A percentile compares a stretch with the other conserved stretches of the same genome.
Conservation (phyloP, 805 yeast species). For the Maudiozyma turicensis region DNA sequence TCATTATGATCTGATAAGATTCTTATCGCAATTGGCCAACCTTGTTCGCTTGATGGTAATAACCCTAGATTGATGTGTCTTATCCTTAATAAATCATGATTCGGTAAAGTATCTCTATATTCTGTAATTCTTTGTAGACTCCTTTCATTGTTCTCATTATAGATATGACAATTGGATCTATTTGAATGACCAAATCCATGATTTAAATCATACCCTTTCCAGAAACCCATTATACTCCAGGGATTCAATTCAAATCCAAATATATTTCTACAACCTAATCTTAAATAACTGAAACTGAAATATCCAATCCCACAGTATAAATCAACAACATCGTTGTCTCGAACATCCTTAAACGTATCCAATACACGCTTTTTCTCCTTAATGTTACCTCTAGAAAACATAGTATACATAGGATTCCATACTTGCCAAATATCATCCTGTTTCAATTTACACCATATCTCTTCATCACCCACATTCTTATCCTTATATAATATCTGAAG, state of each 20-base stretch:
- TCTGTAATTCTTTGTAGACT: constrained; percentile 36
- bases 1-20: constrained; percentile 8
- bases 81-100: constrained; percentile 23
- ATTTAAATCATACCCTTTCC: constrained; percentile 37
- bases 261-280: constrained; percentile 40
- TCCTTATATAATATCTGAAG: constrained; percentile 38
- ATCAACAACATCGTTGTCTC: constrained; percentile 46
- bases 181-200: neutral
- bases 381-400: constrained; percentile 83
- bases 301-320: constrained; percentile 82
- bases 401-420: constrained; percentile 80
- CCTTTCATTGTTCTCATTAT: constrained; percentile 52
- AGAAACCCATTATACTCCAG: constrained; percentile 71
- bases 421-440: constrained; percentile 71
- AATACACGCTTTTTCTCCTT: constrained; percentile 67
- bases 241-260: constrained; percentile 80
- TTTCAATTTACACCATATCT: constrained; percentile 57
- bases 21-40: constrained; percentile 45
- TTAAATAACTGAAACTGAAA: constrained; percentile 60
- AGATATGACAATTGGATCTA: constrained; percentile 32
- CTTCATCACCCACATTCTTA: constrained; percentile 14
- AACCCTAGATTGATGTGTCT: constrained; percentile 69
- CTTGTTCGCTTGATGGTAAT: constrained; percentile 56
- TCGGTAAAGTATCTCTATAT: constrained; percentile 6
- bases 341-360: constrained; percentile 30